Percentiles rank a stretch among this genome's conserved stretches.
Evolutionary conservation across 148 eudicot species (phyloP).

Genomic region (Selenicereus undatus): DNA sequence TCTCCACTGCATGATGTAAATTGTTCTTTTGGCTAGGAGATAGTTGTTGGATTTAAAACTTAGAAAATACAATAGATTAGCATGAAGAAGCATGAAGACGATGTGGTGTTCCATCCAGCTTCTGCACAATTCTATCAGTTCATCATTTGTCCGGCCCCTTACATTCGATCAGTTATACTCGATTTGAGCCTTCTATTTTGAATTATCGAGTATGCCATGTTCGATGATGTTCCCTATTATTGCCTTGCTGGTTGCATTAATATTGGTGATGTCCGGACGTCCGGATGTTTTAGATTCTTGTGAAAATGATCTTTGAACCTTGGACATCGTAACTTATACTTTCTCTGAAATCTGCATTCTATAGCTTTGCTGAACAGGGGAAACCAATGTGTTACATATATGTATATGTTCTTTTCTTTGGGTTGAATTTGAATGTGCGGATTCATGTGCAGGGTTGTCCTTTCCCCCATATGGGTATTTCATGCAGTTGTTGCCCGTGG

Average conservation of each 20-base stretch:
- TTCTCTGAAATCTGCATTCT: background rate
- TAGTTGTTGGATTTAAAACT: too few species aligned
- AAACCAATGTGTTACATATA: background rate
- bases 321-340: background rate
- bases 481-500: constrained; percentile 89
- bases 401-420: background rate
- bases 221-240: too few species aligned
- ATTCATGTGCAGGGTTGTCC: constrained; percentile 61
- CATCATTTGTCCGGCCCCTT: background rate
- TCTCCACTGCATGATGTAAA: too few species aligned
- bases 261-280: background rate
- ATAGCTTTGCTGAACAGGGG: too few species aligned
- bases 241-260: background rate
- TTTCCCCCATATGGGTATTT: constrained; percentile 85
- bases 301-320: background rate
- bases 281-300: background rate
- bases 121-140: too few species aligned
- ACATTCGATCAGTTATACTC: background rate
- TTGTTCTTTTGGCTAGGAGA: too few species aligned
- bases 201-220: background rate
- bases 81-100: too few species aligned
- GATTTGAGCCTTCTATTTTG: background rate
- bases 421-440: background rate
- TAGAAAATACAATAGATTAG: too few species aligned
- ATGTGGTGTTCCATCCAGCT: too few species aligned